Evolutionary conservation across 2,329 filamentous ascomycete genomes (phyloP).

Genomic region (Daldinia eschscholtzii): DNA sequence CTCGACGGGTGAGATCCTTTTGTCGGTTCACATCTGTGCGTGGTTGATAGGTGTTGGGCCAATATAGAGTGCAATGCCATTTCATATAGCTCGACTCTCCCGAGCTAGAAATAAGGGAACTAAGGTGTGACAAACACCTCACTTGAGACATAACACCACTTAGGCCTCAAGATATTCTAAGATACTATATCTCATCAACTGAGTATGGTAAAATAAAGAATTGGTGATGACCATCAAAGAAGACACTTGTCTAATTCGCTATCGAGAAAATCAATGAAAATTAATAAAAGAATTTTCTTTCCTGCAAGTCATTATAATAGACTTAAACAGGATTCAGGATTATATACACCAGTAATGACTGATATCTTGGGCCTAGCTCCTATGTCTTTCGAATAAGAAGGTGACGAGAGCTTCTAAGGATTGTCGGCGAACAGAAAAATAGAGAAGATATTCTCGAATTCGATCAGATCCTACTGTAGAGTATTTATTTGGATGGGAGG

Average conservation of each 20-base stretch:
- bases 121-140: conserved; percentile 28
- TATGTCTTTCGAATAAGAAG: conserved; percentile 16
- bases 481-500: conserved; percentile 43
- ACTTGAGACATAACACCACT: conserved; percentile 30
- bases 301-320: conserved; percentile 16
- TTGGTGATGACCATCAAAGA: conserved; percentile 16
- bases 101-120: conserved; percentile 11
- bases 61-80: conserved; percentile 18
- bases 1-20: conserved; percentile 11
- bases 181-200: conserved; percentile 17
- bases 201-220: conserved; percentile 7
- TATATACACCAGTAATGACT: conserved; percentile 4
- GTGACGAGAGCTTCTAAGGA: conserved; percentile 13
- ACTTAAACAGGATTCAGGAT: conserved; percentile 3
- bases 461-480: conserved; percentile 31
- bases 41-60: conserved; percentile 16
- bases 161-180: conserved; percentile 13
- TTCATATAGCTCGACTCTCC: conserved; percentile 12
- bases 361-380: conserved; percentile 5
- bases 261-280: not conserved
- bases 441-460: conserved; percentile 27
- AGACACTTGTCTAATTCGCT: conserved; percentile 38
- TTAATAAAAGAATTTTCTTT: conserved; percentile 3
- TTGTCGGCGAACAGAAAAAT: conserved; percentile 26
- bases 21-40: conserved; percentile 12